These are phyloP conservation scores for Huiozyma naganishii DNA, from an alignment of 805 yeast species.

Conservation along the genomic window DNA sequence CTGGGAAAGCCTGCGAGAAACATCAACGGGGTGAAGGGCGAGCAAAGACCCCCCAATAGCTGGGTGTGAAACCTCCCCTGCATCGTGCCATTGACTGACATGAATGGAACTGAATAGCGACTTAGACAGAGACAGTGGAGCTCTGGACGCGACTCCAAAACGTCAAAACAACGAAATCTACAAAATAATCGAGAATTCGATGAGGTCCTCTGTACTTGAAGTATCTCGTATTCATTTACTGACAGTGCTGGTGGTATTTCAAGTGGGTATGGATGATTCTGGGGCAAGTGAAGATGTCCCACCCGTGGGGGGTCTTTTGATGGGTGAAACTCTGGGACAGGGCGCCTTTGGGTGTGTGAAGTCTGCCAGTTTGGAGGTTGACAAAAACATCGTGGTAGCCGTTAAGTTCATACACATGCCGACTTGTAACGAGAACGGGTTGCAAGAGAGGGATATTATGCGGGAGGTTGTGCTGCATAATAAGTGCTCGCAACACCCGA, in stretches of 20 bases:
- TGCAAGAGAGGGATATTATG: slow-evolving; percentile 33
- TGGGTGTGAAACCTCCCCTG: too few species aligned
- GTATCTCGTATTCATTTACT: too few species aligned
- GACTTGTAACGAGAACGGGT: slow-evolving; percentile 28
- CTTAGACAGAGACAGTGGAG: too few species aligned
- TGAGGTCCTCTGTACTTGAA: too few species aligned
- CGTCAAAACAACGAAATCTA: too few species aligned
- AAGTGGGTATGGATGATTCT: slow-evolving; percentile 20
- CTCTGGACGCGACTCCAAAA: too few species aligned
- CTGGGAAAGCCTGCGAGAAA: too few species aligned
- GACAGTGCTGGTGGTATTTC: background rate
- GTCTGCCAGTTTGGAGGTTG: slow-evolving; percentile 32
- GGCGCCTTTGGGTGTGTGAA: slow-evolving; percentile 61
- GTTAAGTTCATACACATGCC: slow-evolving; percentile 44
- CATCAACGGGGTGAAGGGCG: too few species aligned
- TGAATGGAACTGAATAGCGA: too few species aligned
- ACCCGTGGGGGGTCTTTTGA: slow-evolving; percentile 33
- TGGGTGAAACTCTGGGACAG: slow-evolving; percentile 50
- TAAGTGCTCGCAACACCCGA: slow-evolving; percentile 46
- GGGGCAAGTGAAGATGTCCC: slow-evolving; percentile 31
- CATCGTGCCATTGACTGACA: too few species aligned
- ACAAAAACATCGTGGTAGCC: slow-evolving; percentile 37
- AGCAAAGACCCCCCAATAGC: too few species aligned
- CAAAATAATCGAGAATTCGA: too few species aligned
- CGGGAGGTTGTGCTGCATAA: slow-evolving; percentile 52